Evolutionary conservation across 169 alveolate genomes (phyloP), one percentile per base, ranked within the genome.

Genomic region (Plasmodium fragile): DNA sequence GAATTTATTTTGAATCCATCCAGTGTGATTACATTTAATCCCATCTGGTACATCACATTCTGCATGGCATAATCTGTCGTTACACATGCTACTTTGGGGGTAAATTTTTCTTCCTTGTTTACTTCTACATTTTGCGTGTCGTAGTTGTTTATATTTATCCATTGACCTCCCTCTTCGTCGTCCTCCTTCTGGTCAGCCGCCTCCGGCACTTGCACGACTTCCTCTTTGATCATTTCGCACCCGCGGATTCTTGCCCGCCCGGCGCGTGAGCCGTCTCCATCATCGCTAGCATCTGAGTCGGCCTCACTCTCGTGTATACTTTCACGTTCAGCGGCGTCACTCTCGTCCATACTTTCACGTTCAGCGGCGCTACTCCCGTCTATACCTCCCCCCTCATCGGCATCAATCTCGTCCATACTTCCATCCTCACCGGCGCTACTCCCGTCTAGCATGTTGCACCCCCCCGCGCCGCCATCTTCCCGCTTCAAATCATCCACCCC

Each of bases 1-100:
- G 98, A 90, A 80, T 95, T 97, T 30, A 97, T 97, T 16, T 95
- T 92, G 49, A 96, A 92, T 0, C 99, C 99, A 59, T 97, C 98
- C 53, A 98, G 96, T 4, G 98, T 97, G 10, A 98, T 87, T 25
- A 97, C 96, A 83, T 96, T 95, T 80, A 98, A 91, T 10, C 99
- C 99, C 87, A 98, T 97, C 81, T 98, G 98, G 77, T 97, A 91
- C 16, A 97, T 71, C 4, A 98, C 99, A 89, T 98, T 98, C 69
- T 98, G 98, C 98, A 98, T 97, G 16, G 99, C 97, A 92, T 95
- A 98, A 81, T 98, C 99, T 45, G 98, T 97, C 34, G 99, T 98
- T 92, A 98, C 93, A 55, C 98, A 97, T 39, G 98, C 97, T 10
- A 97, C 95, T 53, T 83, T 73, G 11, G 70, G 36, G 32, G 92